These are phyloP conservation scores for Brassica napus DNA, from an alignment of 345 rosid genomes.

Conservation along the genomic window DNA sequence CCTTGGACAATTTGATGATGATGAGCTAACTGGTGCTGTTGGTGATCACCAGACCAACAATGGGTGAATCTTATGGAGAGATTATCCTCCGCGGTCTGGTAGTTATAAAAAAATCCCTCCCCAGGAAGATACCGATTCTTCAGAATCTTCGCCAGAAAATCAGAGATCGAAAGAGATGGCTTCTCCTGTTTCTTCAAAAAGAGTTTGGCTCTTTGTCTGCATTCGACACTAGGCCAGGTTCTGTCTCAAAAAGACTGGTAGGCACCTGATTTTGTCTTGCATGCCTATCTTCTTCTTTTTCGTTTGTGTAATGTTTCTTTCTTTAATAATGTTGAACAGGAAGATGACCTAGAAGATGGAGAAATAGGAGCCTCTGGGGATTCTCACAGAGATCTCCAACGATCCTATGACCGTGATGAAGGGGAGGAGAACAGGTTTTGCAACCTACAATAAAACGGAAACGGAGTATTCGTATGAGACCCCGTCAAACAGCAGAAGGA, in stretches of 20 bases:
- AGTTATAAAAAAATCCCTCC: slow-evolving; percentile 50
- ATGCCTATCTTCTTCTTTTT: slow-evolving; percentile 14
- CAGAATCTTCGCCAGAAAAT: slow-evolving; percentile 87
- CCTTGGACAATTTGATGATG: slow-evolving; percentile 77
- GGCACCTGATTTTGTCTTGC: slow-evolving; percentile 29
- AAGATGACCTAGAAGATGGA: slow-evolving; percentile 95
- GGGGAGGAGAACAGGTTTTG: slow-evolving; percentile 97
- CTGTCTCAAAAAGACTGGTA: slow-evolving; percentile 82
- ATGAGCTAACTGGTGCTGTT: slow-evolving; percentile 67
- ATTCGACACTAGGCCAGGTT: slow-evolving; percentile 86
- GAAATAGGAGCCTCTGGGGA: slow-evolving; percentile 96
- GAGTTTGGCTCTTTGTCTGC: slow-evolving; percentile 95
- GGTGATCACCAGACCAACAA: slow-evolving; percentile 54
- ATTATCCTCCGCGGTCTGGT: slow-evolving; percentile 57
- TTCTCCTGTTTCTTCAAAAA: slow-evolving; percentile 89
- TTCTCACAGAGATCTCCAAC: slow-evolving; percentile 86
- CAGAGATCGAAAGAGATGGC: slow-evolving; percentile 61
- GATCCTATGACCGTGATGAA: slow-evolving; percentile 92
- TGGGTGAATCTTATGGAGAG: slow-evolving; percentile 71
- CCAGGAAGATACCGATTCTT: slow-evolving; percentile 71
- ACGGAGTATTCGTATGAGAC: slow-evolving; percentile 91
- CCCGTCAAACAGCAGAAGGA: slow-evolving; percentile 76
- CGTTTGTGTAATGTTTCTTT: slow-evolving; percentile 29
- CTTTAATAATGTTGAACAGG: slow-evolving; percentile 48
- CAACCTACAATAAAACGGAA: slow-evolving; percentile 96